phyloP scores from a whole-genome alignment of 2,329 filamentous ascomycete genomes.

The Pseudocercospora ulei region DNA sequence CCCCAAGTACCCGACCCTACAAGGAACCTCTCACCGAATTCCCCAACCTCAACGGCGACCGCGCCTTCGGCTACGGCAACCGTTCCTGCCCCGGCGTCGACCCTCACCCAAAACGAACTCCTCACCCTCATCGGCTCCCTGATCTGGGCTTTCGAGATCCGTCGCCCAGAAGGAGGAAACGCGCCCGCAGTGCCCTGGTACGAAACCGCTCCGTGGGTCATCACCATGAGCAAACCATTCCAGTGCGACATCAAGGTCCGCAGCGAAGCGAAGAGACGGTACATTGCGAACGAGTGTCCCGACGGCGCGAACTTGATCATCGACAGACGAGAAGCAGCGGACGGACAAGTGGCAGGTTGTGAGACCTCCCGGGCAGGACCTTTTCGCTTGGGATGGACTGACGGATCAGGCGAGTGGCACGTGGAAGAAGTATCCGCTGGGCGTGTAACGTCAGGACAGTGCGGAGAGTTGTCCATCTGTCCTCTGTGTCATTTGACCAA shows the following conservation, averaged over 20 bases:
- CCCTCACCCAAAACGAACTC: conserved; percentile 30
- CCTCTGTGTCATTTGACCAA: neutral
- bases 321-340: conserved; percentile 20
- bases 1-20: conserved; percentile 32
- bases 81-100: conserved; percentile 33
- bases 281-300: conserved; percentile 26
- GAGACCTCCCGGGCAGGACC: conserved; percentile 19
- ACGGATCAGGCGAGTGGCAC: conserved; percentile 21
- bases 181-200: conserved; percentile 30
- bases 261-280: conserved; percentile 30
- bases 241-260: conserved; percentile 27
- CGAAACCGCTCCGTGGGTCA: conserved; percentile 32
- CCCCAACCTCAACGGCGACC: conserved; percentile 32
- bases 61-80: conserved; percentile 33
- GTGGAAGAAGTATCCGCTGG: conserved; percentile 14
- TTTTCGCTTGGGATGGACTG: conserved; percentile 24
- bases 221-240: conserved; percentile 33
- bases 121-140: conserved; percentile 30
- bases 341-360: conserved; percentile 23
- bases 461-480: neutral
- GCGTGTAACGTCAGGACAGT: conserved; percentile 6
- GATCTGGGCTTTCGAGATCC: conserved; percentile 31
- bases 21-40: conserved; percentile 34
- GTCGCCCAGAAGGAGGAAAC: conserved; percentile 23
- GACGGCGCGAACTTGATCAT: conserved; percentile 26